Conservation (phyloP, 164 flowering plant genomes). For the Aristolochia contorta region DNA sequence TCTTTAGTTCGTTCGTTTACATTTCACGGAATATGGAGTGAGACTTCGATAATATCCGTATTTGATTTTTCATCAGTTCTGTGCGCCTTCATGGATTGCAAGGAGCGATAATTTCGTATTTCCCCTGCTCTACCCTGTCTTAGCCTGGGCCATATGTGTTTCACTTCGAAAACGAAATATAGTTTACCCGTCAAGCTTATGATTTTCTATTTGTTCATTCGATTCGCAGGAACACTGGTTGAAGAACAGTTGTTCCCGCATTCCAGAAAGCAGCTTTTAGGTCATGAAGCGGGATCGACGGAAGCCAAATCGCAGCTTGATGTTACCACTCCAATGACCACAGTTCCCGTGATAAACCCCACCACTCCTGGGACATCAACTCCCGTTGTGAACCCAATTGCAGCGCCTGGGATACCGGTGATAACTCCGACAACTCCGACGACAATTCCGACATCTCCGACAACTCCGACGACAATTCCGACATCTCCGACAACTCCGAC, state of each 20-base stretch:
- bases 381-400: constrained; percentile 15
- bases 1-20: background rate
- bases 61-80: background rate
- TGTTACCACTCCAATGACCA: constrained; percentile 29
- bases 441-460: constrained; percentile 19
- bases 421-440: constrained; percentile 9
- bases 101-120: no score
- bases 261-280: background rate
- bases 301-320: constrained; percentile 24
- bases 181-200: background rate
- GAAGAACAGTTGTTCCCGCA: constrained; percentile 8
- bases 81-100: background rate
- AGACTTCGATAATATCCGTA: background rate
- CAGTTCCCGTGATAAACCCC: constrained; percentile 46
- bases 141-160: background rate
- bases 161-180: no score
- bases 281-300: constrained; percentile 8
- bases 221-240: constrained; percentile 7
- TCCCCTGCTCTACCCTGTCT: no score
- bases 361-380: constrained; percentile 7
- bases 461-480: constrained; percentile 11
- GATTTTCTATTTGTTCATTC: background rate
- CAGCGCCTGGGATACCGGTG: background rate
- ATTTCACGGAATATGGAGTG: no score
- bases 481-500: background rate